Percentiles rank a stretch among this genome's conserved stretches.
These are phyloP conservation scores for Ambrosiella beaveri DNA, from an alignment of 2,329 filamentous ascomycete genomes.

Conservation along the genomic window DNA sequence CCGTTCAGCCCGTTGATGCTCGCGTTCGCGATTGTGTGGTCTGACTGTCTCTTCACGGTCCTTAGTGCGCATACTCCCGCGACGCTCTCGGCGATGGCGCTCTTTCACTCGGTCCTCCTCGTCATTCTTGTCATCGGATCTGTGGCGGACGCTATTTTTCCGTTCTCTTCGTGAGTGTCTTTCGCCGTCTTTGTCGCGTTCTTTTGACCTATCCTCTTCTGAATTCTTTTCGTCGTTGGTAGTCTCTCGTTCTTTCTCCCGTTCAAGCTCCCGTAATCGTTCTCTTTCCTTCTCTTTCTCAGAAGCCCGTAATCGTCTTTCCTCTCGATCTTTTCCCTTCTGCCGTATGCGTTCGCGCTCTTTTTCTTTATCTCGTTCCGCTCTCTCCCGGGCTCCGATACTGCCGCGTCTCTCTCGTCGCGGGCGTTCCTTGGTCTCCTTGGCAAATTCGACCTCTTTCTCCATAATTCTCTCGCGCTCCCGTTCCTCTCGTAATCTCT, in stretches of 20 bases:
- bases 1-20: slow-evolving; percentile 13
- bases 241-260: slow-evolving; percentile 5
- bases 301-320: not conserved
- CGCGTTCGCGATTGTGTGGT: slow-evolving; percentile 9
- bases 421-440: slow-evolving; percentile 9
- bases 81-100: slow-evolving; percentile 10
- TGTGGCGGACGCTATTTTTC: slow-evolving; percentile 12
- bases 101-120: slow-evolving; percentile 13
- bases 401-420: slow-evolving; percentile 12
- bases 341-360: slow-evolving; percentile 10
- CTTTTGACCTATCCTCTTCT: slow-evolving; percentile 10
- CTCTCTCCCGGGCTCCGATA: slow-evolving; percentile 7
- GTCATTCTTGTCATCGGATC: slow-evolving; percentile 11
- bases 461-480: slow-evolving; percentile 9
- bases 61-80: slow-evolving; percentile 8
- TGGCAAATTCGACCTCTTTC: slow-evolving; percentile 14
- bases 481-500: slow-evolving; percentile 9
- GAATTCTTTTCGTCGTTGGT: slow-evolving; percentile 1
- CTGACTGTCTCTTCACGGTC: slow-evolving; percentile 10
- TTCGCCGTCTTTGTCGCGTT: slow-evolving; percentile 2
- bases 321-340: slow-evolving; percentile 4
- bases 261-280: not conserved
- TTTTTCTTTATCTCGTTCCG: slow-evolving; percentile 12
- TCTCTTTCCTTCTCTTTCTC: slow-evolving; percentile 5
- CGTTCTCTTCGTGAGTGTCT: slow-evolving; percentile 6